Conservation (phyloP, 768 basidiomycete species). For the Naganishia kalamii region DNA sequence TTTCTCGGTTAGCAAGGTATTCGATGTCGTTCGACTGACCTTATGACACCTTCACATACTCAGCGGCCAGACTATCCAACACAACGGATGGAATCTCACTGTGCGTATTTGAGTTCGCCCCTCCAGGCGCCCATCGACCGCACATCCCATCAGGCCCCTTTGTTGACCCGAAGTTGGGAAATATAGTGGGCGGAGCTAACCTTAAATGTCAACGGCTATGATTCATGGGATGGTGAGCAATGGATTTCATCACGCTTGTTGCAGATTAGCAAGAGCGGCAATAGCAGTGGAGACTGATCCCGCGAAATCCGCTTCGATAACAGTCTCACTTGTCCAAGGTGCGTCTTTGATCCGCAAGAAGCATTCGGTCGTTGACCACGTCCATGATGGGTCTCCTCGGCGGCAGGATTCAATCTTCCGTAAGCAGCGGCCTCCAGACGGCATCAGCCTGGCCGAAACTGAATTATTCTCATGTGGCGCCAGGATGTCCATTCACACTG, state of each 20-base stretch:
- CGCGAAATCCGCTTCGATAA: not conserved
- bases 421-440: not conserved
- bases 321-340: not conserved
- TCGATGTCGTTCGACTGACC: not conserved
- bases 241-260: not conserved
- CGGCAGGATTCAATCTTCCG: not conserved
- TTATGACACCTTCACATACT: not conserved
- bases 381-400: not conserved
- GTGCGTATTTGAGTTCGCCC: not conserved
- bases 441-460: not conserved
- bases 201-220: not conserved
- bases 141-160: not conserved
- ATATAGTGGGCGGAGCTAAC: not conserved
- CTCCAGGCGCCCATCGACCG: not conserved
- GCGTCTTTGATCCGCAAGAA: not conserved
- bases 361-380: not conserved
- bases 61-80: not conserved
- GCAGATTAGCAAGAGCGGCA: no score
- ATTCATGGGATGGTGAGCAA: not conserved
- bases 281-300: no score
- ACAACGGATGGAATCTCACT: not conserved
- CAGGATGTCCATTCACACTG: not conserved
- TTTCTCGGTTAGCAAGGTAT: not conserved
- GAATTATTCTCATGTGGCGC: not conserved
- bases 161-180: no score